phyloP scores from a whole-genome alignment of 208 protist species.

The Trypanosoma conorhini region DNA sequence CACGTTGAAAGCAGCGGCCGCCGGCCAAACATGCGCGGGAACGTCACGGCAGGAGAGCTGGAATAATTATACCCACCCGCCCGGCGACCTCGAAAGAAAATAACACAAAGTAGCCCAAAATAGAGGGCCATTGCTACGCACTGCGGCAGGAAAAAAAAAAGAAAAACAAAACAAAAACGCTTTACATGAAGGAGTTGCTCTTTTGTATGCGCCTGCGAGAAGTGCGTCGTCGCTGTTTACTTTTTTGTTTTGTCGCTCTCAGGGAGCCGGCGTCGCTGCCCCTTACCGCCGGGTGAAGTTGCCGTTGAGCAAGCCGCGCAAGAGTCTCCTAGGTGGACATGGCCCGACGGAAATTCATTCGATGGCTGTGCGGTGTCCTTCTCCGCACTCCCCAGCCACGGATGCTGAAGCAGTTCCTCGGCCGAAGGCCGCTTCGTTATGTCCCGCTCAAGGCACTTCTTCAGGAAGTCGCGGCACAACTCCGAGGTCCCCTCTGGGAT shows the following conservation, averaged over 20 bases:
- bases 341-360: neutral
- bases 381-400: constrained; percentile 41
- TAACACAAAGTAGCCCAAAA: too few species aligned
- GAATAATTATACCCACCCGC: too few species aligned
- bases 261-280: too few species aligned
- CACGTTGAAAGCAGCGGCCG: too few species aligned
- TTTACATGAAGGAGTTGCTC: neutral
- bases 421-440: constrained; percentile 63
- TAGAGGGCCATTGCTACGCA: too few species aligned
- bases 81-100: too few species aligned
- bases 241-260: neutral
- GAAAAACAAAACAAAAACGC: neutral
- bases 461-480: constrained; percentile 64
- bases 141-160: neutral
- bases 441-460: constrained; percentile 79
- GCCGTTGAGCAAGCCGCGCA: too few species aligned
- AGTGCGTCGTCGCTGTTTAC: neutral
- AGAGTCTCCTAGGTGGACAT: neutral
- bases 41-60: too few species aligned
- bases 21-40: too few species aligned
- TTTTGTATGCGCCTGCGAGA: neutral
- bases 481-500: constrained; percentile 75
- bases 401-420: constrained; percentile 75
- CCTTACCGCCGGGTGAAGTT: too few species aligned
- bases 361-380: neutral